Evolutionary conservation across 2,329 filamentous ascomycete species (phyloP), one percentile per base, ranked within the genome.

Genomic region (Xylaria sp.): DNA sequence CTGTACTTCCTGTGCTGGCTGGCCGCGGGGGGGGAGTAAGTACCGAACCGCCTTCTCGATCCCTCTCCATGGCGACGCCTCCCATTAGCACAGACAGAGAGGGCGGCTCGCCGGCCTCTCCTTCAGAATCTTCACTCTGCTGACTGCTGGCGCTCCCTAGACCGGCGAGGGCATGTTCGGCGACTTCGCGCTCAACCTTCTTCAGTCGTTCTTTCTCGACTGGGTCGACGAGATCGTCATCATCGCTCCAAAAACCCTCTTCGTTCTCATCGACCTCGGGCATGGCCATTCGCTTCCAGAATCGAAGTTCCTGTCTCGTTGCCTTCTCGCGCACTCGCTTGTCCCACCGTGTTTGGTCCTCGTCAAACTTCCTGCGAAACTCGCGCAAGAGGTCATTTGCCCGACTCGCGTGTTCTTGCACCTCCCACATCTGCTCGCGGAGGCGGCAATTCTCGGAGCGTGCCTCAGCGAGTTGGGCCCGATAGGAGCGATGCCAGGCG

Each of bases 231-330:
- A 90, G 77, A 71, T 90, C 88, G 72, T 90, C 88, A 70, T 90
- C 88, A 64, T 87, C 87, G 73, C 87, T 90, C 83, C 87, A 89
- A 74, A 83, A 88, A 44, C 78, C 79, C 1, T 84, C 81, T 56
- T 89, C 87, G 47, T 89, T 85, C 27, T 89, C 87, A 9, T 83
- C 78, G 42, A 90, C 77, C 63, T 87, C 83, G 10, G 87, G 87
- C 83, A 90, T 85, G 15, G 88, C 88, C 81, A 90, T 83, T 47
- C 88, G 81, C 78, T 90, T 90, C 88, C 88, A 91, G 77, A 88
- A 89, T 1, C 88, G 81, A 61, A 89, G 74, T 77, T 90, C 87
- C 75, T 89, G 87, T 3, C 85, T 82, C 49, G 80, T 77, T 5
- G 85, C 84, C 56, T 81, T 82, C 54, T 84, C 82, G 44, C 87